Base-by-base conservation (phyloP, 2,329 filamentous ascomycete genomes). In the Alternaria triticimaculans region DNA sequence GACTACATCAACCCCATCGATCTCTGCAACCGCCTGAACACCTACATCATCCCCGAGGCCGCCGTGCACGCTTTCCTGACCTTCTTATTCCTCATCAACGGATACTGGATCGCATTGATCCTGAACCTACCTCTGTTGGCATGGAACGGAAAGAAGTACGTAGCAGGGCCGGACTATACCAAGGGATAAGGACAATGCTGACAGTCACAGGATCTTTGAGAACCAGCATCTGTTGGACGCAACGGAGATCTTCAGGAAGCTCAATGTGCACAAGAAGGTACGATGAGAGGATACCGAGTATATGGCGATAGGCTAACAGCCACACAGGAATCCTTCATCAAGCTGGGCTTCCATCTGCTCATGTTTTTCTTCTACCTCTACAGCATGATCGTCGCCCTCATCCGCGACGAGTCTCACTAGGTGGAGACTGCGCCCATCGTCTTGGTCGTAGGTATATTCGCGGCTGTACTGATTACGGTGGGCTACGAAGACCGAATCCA, bases 351-450 rank as follows among this genome's bases (percentile, higher is more conserved):
- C 87, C 96, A 99, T 83, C 87, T 99, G 65, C 82, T 99, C 84
- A 97, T 99, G 94, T 99, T 99, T 89, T 99, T 99, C 90, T 99
- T 98, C 89, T 99, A 99, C 85, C 91, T 99, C 61, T 97, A 97
- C 88, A 96, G 92, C 90, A 96, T 96, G 92, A 96, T 96, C 74
- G 95, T 97, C 69, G 95, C 96, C 71, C 88, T 99, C 68, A 99
- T 99, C 86, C 90, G 92, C 78, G 96, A 98, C 82, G 96, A 99
- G 84, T 89, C 92, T 64, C 88, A 94, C 83, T 97, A 72, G 79
- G 76, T 59, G 66, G 79, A 75, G 77, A 75, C 12, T 50, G 5
- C 37, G 20, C 44, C 58, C 26, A 18, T 43, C 21, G 41, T 64
- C 50, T 20, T 57, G 33, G 55, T 62, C 30, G 45, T 59, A 33